Conservation (phyloP, 1,284 basidiomycete species). For the Sanghuangporus weigelae region DNA sequence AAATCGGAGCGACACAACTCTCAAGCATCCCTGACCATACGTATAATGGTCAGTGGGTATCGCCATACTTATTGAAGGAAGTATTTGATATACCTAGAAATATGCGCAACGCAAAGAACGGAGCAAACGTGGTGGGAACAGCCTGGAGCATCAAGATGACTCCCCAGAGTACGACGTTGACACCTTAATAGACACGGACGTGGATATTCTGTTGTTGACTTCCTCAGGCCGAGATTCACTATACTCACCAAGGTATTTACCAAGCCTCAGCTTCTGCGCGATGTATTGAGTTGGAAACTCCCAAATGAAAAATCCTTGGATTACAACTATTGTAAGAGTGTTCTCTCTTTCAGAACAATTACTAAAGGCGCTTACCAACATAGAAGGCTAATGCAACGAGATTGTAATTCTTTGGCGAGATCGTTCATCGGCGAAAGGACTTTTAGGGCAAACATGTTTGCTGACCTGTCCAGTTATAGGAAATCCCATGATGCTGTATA, state of each 20-base stretch:
- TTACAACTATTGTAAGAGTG: not conserved
- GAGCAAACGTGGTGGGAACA: conserved; percentile 48
- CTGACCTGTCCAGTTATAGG: conserved; percentile 55
- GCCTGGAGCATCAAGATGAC: conserved; percentile 57
- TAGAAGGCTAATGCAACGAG: conserved; percentile 65
- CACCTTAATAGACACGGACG: conserved; percentile 31
- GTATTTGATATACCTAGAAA: conserved; percentile 40
- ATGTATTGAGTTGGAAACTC: conserved; percentile 67
- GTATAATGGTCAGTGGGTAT: not conserved
- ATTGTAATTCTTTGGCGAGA: conserved; percentile 46
- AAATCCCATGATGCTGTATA: conserved; percentile 54
- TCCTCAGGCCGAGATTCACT: not conserved
- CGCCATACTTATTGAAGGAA: not conserved
- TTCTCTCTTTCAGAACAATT: too few species aligned
- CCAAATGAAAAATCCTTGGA: conserved; percentile 51
- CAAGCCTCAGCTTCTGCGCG: conserved; percentile 52
- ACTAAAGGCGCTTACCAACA: conserved; percentile 33
- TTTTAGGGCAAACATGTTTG: not conserved
- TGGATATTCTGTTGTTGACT: not conserved
- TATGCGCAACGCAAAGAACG: conserved; percentile 59
- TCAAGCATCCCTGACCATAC: conserved; percentile 53
- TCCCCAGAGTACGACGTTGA: conserved; percentile 60
- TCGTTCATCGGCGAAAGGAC: not conserved
- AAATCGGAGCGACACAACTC: conserved; percentile 55
- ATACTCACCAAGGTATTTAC: conserved; percentile 53